Evolutionary conservation across 2,329 filamentous ascomycete species (phyloP).

Genomic region (Cladobotryum protrusum): DNA sequence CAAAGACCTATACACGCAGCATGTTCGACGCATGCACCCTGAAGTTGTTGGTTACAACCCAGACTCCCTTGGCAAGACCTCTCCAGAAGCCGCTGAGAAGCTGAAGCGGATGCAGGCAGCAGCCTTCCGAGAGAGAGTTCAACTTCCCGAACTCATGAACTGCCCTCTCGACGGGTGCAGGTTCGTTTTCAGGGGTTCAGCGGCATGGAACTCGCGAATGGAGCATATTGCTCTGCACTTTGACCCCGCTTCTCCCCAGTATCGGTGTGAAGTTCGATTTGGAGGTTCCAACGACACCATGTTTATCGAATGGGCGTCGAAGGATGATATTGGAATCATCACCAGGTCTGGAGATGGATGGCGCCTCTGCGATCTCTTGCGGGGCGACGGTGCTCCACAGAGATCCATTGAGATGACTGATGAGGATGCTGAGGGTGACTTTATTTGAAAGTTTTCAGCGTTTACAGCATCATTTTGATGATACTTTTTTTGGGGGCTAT

Average conservation of each 20-base stretch:
- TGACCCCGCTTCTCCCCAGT: slow-evolving; percentile 39
- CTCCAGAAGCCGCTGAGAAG: slow-evolving; percentile 42
- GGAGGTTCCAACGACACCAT: slow-evolving; percentile 29
- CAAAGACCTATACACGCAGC: slow-evolving; percentile 87
- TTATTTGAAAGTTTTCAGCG: too few species aligned
- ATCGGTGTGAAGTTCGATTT: slow-evolving; percentile 28
- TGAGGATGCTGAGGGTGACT: slow-evolving; percentile 25
- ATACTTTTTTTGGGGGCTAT: too few species aligned
- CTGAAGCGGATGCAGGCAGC: slow-evolving; percentile 50
- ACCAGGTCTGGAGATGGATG: slow-evolving; percentile 21
- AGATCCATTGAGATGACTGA: slow-evolving; percentile 10
- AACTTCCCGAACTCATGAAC: slow-evolving; percentile 51
- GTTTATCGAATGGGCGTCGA: slow-evolving; percentile 19
- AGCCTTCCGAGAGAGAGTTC: slow-evolving; percentile 56
- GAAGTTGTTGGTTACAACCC: slow-evolving; percentile 35
- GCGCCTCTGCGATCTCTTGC: slow-evolving; percentile 28
- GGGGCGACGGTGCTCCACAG: slow-evolving; percentile 10
- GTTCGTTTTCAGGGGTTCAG: slow-evolving; percentile 51
- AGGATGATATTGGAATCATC: slow-evolving; percentile 31
- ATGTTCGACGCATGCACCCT: slow-evolving; percentile 79
- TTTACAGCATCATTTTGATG: too few species aligned
- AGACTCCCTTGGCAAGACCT: slow-evolving; percentile 28
- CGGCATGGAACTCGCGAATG: slow-evolving; percentile 75
- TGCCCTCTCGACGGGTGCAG: slow-evolving; percentile 60
- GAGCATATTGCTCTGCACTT: slow-evolving; percentile 80